A percentile compares a stretch with the other conserved stretches of the same genome.
Evolutionary conservation across 2,329 filamentous ascomycete species (phyloP).

Genomic region (Hirsutella minnesotensis): DNA sequence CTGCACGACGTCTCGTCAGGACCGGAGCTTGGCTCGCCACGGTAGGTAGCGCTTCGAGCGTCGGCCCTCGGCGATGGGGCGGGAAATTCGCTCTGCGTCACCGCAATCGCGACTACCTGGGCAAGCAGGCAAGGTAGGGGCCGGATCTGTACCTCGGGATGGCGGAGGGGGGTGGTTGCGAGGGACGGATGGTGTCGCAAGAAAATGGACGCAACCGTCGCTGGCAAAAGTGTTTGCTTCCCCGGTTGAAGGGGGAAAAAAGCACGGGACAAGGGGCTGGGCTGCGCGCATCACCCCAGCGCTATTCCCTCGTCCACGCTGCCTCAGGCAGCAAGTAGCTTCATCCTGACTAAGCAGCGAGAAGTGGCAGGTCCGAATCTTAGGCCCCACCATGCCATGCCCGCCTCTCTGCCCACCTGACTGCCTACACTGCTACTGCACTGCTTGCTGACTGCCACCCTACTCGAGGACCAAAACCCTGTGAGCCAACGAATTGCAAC

Average conservation of each 20-base stretch:
- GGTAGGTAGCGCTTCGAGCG: background rate
- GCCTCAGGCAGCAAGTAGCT: background rate
- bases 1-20: background rate
- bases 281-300: background rate
- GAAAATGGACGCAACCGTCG: background rate
- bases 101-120: background rate
- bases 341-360: background rate
- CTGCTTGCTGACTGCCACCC: no score
- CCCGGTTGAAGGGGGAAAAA: background rate
- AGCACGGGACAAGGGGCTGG: background rate
- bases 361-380: background rate
- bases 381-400: no score
- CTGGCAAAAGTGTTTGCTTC: background rate
- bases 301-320: background rate
- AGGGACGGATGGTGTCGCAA: background rate
- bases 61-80: background rate
- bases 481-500: no score
- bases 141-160: background rate
- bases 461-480: no score
- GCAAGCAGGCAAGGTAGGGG: no score
- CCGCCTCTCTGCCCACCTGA: no score
- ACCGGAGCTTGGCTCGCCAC: background rate
- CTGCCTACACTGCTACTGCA: no score
- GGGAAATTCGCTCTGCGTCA: background rate
- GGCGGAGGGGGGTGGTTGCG: background rate